These are phyloP conservation scores for Inga oerstediana DNA, from an alignment of 306 rosid genomes.

Conservation along the genomic window DNA sequence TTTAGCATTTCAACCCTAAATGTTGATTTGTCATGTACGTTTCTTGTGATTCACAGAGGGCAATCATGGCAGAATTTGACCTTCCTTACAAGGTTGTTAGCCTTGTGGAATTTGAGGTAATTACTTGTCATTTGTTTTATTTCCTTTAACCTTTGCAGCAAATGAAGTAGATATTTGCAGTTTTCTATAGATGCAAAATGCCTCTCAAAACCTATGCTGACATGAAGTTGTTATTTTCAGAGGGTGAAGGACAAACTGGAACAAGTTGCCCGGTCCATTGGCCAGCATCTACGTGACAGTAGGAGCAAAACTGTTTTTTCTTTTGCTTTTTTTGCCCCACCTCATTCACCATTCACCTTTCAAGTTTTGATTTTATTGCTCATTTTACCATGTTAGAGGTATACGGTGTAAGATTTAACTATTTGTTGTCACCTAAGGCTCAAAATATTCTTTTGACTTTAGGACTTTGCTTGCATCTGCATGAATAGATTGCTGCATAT, in stretches of 20 bases:
- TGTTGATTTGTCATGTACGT: slow-evolving; percentile 24
- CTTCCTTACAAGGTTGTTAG: slow-evolving; percentile 70
- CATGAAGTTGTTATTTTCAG: slow-evolving; percentile 45
- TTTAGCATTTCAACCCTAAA: slow-evolving; percentile 23
- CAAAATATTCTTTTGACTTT: neutral
- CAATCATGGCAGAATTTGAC: slow-evolving; percentile 68
- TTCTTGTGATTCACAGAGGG: slow-evolving; percentile 60
- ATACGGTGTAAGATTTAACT: slow-evolving; percentile 18
- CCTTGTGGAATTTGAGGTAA: slow-evolving; percentile 78
- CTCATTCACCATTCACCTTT: slow-evolving; percentile 14
- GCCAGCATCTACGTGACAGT: slow-evolving; percentile 61
- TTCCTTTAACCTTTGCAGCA: slow-evolving; percentile 10
- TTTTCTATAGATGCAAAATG: slow-evolving; percentile 9
- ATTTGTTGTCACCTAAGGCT: slow-evolving; percentile 9
- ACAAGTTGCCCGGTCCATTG: slow-evolving; percentile 73
- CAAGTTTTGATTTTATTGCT: slow-evolving; percentile 21
- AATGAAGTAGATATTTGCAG: slow-evolving; percentile 13
- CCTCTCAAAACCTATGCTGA: slow-evolving; percentile 5
- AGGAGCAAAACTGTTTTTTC: slow-evolving; percentile 28
- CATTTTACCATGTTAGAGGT: slow-evolving; percentile 18
- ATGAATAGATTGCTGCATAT: slow-evolving; percentile 4
- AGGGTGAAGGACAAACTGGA: slow-evolving; percentile 65
- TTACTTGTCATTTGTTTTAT: slow-evolving; percentile 30
- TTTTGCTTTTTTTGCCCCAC: neutral
- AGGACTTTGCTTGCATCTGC: slow-evolving; percentile 13